Evolutionary conservation across 2,329 filamentous ascomycete genomes (phyloP), one percentile per base, ranked within the genome.

Genomic region (Chaetothyriales sp.): DNA sequence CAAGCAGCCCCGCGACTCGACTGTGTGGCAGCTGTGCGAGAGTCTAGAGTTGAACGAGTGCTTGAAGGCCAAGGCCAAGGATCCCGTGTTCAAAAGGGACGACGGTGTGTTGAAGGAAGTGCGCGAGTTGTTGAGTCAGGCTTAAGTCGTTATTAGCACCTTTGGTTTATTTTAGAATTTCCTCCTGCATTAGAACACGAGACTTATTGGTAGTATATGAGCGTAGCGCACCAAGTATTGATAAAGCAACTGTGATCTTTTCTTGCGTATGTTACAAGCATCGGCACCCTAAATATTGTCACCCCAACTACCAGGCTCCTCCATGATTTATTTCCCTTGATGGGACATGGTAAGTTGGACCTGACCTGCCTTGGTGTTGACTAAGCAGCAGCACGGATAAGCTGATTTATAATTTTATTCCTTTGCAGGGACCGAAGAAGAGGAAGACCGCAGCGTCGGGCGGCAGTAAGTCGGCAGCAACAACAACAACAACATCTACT

Each of bases 1-100:
- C 1, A 78, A 81, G 4, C 62, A 80, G 37, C 55, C 54, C 25
- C 8, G 18, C 22, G 78, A 84, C 28, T 85, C 89, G 0, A 85
- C 89, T 58, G 65, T 95, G n/a, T 73, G 82, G 9, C 88, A 94
- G 64, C 68, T 95, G n/a, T 76, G 89, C 58, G 77, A 78, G 51
- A 83, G 81, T 0, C 77, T 95, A 74, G 88, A 89, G 64, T 86
- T 88, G 0, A 73, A 76, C 29, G 78, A 77, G 2, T 81, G 78
- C 0, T 73, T 94, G 1, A 53, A 73, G 37, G 70, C 63, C 1
- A 87, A 69, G 56, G 52, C 51, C 18, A 55, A 83, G 67, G 73
- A 74, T 54, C 71, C 73, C 50, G 61, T 64, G 1, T 82, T 85
- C 57, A 73, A 76, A 5, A 13, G 33, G 1, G 69, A 74, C 10